Base-by-base conservation (phyloP, 169 alveolate species). In the Besnoitia besnoiti region DNA sequence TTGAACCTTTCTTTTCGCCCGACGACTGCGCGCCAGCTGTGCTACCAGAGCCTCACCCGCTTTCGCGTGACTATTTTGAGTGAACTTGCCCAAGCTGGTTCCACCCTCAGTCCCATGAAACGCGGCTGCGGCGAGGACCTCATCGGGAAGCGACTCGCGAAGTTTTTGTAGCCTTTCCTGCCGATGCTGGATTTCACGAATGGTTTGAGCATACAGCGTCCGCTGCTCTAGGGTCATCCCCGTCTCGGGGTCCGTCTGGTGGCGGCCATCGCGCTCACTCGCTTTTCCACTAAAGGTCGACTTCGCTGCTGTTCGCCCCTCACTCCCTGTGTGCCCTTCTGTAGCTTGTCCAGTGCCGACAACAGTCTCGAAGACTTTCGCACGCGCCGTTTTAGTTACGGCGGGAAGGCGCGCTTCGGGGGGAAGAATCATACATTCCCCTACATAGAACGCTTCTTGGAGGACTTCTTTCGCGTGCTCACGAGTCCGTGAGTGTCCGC, bases 51-150 rank as follows among this genome's bases (percentile, higher is more conserved):
- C 33, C 49, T 77, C n/a, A 0, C 8, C 33, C 40, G 49, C 55
- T 21, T 77, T 30, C 0, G 37, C 80, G 30, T 4, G 27, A 30
- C 61, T 39, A 35, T 39, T 19, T 77, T 3, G 10, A 10, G 35
- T 35, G 55, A 19, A 10, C 4, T 33, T 67, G 16, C 80, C 80
- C 39, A 10, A 10, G 40, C 39, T 33, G 59, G 61, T 39, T n/a
- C 33, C 4, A 39, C 59, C 40, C 30, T 27, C 37, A 14, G 40
- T 1, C 49, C 4, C 51, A 4, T 44, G 55, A 47, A 8, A 10
- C 42, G 40, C 61, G 40, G 87, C 50, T 14, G 87, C 87, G 49
- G 87, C 47, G 40, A 77, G 87, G 27, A 77, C 87, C 33, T 77
- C 61, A 55, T 77, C 87, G 8, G 87, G 87, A 16, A 77, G 49